Evolutionary conservation across 768 basidiomycete species (phyloP), one percentile per base, ranked within the genome.

Genomic region (Trametes cinnabarina): DNA sequence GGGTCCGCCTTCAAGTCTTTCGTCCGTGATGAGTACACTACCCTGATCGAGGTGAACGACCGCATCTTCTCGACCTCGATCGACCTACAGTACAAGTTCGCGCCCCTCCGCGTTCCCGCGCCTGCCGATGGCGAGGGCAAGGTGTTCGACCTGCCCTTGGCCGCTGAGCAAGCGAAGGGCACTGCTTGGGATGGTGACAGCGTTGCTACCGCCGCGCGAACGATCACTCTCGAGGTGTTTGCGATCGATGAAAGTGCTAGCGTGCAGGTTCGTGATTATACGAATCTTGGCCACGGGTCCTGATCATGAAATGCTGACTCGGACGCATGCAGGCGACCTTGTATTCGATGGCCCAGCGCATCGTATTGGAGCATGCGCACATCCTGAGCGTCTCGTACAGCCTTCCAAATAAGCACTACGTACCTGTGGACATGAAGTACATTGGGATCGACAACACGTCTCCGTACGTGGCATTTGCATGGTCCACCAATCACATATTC

Each of bases 381-480:
- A 77, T 97, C 12, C 68, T 78, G 41, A 72, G 72, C 2, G 87
- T 91, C 30, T 78, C 79, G 14, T 97, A 96, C 73, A 72, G 74
- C 41, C 79, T 97, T 3, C 95, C 96, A 2, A 98, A 98, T 78
- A 92, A 94, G 74, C 95, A 97, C 69, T 98, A 96, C 71, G 82
- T 97, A 64, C 90, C 91, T 0, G 91, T 94, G 46, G 84, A 91
- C 70, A 88, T 93, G 85, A 73, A 72, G 51, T 91, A 90, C 59
- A 73, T 88, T 42, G 84, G 82, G 2, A 68, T 88, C 9, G 88
- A 90, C 64, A 92, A 92, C 67, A 62, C 80, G 37, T 83, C 82
- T 2, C 85, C 86, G 86, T 88, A 8, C 40, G 54, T 59, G 14
- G 26, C 15, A 6, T 8, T 1, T 34, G 10, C n/a, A 15, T 26